Base-by-base conservation (phyloP, 1,139 yeast species). In the Candida buenavistaensis region DNA sequence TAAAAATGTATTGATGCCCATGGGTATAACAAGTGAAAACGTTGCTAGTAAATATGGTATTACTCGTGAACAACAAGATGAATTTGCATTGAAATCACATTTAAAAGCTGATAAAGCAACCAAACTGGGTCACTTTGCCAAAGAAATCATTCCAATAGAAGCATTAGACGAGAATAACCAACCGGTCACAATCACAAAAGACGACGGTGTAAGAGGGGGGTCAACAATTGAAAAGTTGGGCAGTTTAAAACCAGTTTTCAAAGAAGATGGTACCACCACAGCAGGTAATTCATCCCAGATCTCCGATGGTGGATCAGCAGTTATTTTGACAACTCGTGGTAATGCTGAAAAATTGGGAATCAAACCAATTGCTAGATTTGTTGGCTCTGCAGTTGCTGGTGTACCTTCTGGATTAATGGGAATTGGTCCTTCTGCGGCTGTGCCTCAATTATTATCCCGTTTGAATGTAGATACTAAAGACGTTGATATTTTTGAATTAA, bases 21-120 rank as follows among this genome's bases (percentile, higher is more conserved):
- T 87, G 96, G 96, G 96, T 24, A 78, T 80, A 84, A 48, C 54
- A 16, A 45, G 49, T 33, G 53, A 50, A 35, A 47, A 47, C 32
- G 54, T 50, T 32, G 54, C 51, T 24, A 61, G 62, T 30, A 74
- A 74, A 52, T 83, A 72, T 60, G 51, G 57, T 38, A 65, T 88
- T 40, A 53, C 81, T 11, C 80, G 96, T 55, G 59, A 65, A 38
- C 72, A 65, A 44, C 96, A 88, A 61, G 74, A 68, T 40, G 50
- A 46, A 28, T 68, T 67, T 47, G 69, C 70, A 2, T 54, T 55
- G 10, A 39, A 48, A 14, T 62, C 71, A 8, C 70, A 68, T 40
- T 45, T 48, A 26, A 59, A 57, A 40, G 72, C 74, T 4, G 55
- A 53, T 23, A 47, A 43, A 13, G 72, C 73, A 2, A 55, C 57